These are phyloP conservation scores for Silene conica DNA, from an alignment of 148 eudicot genomes.

Conservation along the genomic window DNA sequence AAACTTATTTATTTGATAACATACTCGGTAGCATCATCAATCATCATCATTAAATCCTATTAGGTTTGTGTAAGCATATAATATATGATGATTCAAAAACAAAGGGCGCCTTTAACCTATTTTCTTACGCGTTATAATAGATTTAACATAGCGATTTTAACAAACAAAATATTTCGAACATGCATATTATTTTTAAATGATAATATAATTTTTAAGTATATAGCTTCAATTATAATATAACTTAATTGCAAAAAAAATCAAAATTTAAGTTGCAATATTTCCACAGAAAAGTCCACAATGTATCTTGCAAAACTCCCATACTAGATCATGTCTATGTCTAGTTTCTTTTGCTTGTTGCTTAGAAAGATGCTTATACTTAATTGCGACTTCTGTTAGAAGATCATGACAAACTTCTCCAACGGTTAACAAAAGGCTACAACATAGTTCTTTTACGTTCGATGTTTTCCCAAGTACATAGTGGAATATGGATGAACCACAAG, in stretches of 20 bases:
- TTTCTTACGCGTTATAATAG: no score
- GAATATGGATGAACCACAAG: not conserved
- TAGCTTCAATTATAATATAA: no score
- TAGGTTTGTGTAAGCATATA: not conserved
- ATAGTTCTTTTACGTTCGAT: not conserved
- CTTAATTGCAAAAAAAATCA: not conserved
- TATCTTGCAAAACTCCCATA: not conserved
- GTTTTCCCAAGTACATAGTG: not conserved
- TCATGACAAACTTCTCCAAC: not conserved
- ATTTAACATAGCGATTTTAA: not conserved
- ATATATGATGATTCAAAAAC: not conserved
- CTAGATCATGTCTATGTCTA: not conserved
- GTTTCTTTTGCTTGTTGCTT: not conserved
- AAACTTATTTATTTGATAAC: no score
- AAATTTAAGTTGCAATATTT: not conserved
- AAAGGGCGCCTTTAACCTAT: not conserved
- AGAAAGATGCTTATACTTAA: not conserved
- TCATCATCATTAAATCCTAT: not conserved
- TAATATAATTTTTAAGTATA: no score
- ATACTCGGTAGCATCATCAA: not conserved
- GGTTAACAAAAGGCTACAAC: not conserved
- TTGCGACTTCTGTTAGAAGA: not conserved
- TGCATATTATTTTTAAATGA: not conserved
- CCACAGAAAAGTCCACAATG: not conserved
- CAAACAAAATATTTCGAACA: not conserved